These are phyloP conservation scores for Aureobasidium sp. DNA, from an alignment of 2,329 filamentous ascomycete genomes.

Conservation along the genomic window DNA sequence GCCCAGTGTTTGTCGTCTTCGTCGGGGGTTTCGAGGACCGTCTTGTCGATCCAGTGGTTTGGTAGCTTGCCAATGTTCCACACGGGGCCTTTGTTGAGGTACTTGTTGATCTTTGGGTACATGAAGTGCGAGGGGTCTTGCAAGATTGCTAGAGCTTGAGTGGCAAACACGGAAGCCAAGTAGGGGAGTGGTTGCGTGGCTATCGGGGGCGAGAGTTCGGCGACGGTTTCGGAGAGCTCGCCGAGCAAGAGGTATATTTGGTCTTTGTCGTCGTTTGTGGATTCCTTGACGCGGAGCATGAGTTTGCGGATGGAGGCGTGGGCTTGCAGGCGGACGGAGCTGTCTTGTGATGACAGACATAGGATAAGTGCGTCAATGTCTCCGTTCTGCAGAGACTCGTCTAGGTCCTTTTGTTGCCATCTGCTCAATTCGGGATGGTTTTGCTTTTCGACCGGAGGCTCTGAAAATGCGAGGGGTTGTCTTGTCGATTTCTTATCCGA, in stretches of 20 bases:
- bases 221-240: conserved; percentile 68
- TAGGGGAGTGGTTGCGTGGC: conserved; percentile 50
- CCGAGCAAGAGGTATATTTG: conserved; percentile 73
- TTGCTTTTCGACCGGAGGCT: conserved; percentile 35
- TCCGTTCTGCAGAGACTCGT: conserved; percentile 73
- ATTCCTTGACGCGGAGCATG: conserved; percentile 50
- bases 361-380: conserved; percentile 63
- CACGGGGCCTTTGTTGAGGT: conserved; percentile 67
- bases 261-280: conserved; percentile 66
- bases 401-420: conserved; percentile 71
- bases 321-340: conserved; percentile 72
- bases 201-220: conserved; percentile 41
- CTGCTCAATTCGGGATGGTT: conserved; percentile 43
- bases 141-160: conserved; percentile 62
- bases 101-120: conserved; percentile 80
- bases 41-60: conserved; percentile 57
- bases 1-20: conserved; percentile 66
- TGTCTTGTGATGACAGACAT: conserved; percentile 67
- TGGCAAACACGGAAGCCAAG: conserved; percentile 68
- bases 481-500: not conserved
- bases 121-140: conserved; percentile 71
- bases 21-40: conserved; percentile 66
- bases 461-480: conserved; percentile 24
- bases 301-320: conserved; percentile 61
- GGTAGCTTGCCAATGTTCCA: conserved; percentile 59